A percentile compares a stretch with the other conserved stretches of the same genome.
These are phyloP conservation scores for Aspergillus nomiae DNA, from an alignment of 2,329 filamentous ascomycete genomes.

Conservation along the genomic window DNA sequence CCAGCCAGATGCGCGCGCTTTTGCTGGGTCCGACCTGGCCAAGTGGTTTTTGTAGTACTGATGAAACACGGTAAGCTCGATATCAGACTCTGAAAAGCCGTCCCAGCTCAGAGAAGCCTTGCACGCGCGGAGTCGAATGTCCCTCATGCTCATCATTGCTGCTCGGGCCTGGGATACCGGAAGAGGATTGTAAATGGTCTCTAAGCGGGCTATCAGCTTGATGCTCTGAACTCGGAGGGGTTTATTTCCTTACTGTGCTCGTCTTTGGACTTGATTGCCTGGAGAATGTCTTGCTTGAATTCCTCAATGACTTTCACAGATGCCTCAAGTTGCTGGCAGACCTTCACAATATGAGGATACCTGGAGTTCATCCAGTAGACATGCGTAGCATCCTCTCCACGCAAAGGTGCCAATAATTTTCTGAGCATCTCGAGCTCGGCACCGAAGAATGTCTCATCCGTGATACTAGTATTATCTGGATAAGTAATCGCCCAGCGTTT, in stretches of 20 bases:
- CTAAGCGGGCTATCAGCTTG: constrained; percentile 6
- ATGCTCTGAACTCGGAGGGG: not conserved
- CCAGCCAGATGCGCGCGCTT: constrained; percentile 21
- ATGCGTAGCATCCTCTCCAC: constrained; percentile 13
- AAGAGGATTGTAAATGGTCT: constrained; percentile 17
- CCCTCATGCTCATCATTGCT: constrained; percentile 18
- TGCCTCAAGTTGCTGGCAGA: constrained; percentile 20
- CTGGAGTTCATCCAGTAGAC: constrained; percentile 24
- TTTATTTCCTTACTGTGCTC: constrained; percentile 18
- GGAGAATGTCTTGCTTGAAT: constrained; percentile 24
- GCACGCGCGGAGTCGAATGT: constrained; percentile 23
- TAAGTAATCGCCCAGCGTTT: not conserved
- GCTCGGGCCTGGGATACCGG: constrained; percentile 15
- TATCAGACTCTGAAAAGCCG: constrained; percentile 15
- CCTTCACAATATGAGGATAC: constrained; percentile 8
- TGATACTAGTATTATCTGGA: constrained; percentile 8
- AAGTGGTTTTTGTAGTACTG: constrained; percentile 23
- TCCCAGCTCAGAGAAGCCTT: constrained; percentile 22
- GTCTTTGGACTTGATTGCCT: constrained; percentile 8
- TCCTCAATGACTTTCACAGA: constrained; percentile 22
- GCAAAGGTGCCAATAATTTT: constrained; percentile 24
- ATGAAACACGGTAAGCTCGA: constrained; percentile 23
- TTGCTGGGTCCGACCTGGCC: constrained; percentile 13
- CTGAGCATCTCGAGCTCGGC: constrained; percentile 26
- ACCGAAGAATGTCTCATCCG: constrained; percentile 22